Conservation (phyloP, 1,284 basidiomycete genomes). For the Leccinum cinnamomeum region DNA sequence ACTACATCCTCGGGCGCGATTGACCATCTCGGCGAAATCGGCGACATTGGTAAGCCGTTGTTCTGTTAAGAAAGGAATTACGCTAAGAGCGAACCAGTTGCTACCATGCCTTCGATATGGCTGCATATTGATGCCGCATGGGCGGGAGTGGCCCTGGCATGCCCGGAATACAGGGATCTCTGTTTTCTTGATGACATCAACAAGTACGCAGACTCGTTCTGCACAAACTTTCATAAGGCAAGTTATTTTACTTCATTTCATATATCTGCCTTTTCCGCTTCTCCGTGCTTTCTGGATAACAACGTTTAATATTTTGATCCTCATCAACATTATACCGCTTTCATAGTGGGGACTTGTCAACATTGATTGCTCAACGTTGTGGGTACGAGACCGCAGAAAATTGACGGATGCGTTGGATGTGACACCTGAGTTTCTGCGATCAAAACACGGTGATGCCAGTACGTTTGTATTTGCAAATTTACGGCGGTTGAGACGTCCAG, state of each 20-base stretch:
- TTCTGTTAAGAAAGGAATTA: neutral
- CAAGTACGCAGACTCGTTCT: slow-evolving; percentile 76
- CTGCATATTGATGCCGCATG: slow-evolving; percentile 93
- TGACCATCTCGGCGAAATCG: slow-evolving; percentile 79
- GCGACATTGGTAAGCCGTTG: slow-evolving; percentile 54
- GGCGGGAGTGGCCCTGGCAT: slow-evolving; percentile 80
- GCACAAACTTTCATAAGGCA: slow-evolving; percentile 92
- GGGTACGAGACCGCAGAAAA: slow-evolving; percentile 74
- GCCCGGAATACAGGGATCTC: slow-evolving; percentile 71
- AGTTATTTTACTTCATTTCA: neutral
- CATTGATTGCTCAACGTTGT: slow-evolving; percentile 82
- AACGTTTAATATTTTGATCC: neutral
- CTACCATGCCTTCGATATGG: slow-evolving; percentile 70
- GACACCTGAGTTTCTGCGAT: slow-evolving; percentile 83
- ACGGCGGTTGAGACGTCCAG: neutral
- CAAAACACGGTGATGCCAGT: slow-evolving; percentile 73
- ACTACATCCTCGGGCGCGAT: slow-evolving; percentile 90
- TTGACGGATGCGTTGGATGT: slow-evolving; percentile 85
- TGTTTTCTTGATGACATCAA: slow-evolving; percentile 78
- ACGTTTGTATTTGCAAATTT: slow-evolving; percentile 16
- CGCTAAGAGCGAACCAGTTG: slow-evolving; percentile 28
- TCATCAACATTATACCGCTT: neutral
- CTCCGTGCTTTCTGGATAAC: neutral
- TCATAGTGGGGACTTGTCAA: slow-evolving; percentile 82
- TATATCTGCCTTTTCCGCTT: neutral